phyloP scores from a whole-genome alignment of 148 eudicot species.

The Chenopodium formosanum region DNA sequence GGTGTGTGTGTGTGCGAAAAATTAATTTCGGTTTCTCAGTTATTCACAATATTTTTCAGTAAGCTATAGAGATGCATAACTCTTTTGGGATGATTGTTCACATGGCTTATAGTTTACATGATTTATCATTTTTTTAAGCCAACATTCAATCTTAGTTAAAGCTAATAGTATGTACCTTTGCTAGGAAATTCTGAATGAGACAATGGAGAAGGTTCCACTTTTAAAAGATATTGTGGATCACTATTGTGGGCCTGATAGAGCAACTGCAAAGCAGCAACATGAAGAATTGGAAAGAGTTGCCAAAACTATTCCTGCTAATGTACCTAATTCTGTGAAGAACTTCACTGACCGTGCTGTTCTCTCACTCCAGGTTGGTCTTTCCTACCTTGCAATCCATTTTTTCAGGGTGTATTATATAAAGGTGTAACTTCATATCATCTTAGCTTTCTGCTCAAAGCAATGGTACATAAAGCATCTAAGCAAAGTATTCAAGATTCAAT shows the following conservation, averaged over 20 bases:
- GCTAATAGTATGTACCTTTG: neutral
- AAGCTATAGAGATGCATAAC: neutral
- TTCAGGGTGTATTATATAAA: neutral
- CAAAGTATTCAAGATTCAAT: neutral
- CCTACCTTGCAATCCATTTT: neutral
- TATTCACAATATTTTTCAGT: neutral
- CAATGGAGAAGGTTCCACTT: constrained; percentile 74
- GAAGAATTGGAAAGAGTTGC: constrained; percentile 85
- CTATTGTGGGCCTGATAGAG: constrained; percentile 75
- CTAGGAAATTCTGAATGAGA: constrained; percentile 63
- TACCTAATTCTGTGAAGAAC: constrained; percentile 63
- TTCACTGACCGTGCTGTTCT: constrained; percentile 83
- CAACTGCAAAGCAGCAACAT: constrained; percentile 79
- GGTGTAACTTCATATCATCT: neutral
- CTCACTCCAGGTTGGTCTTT: constrained; percentile 72
- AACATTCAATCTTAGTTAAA: neutral
- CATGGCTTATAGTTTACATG: neutral
- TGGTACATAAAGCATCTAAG: neutral
- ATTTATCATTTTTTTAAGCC: neutral
- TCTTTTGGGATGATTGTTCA: neutral
- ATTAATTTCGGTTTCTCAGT: too few species aligned
- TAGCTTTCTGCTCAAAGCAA: neutral
- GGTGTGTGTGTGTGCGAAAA: too few species aligned
- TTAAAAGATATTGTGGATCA: constrained; percentile 73
- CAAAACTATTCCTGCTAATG: constrained; percentile 66